These are phyloP conservation scores for Populus simonii DNA, from an alignment of 345 rosid genomes.

Conservation along the genomic window DNA sequence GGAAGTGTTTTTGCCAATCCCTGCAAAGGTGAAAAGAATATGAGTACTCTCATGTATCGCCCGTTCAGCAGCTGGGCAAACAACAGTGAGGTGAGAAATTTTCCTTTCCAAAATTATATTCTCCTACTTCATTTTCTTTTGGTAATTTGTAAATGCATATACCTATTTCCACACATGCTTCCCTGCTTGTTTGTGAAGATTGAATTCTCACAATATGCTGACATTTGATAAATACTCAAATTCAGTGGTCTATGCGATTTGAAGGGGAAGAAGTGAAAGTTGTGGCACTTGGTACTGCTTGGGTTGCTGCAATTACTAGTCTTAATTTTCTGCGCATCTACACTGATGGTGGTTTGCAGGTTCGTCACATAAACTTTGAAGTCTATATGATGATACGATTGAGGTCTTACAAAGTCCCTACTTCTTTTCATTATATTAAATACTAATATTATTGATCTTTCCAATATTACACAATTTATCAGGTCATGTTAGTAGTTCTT, in stretches of 20 bases:
- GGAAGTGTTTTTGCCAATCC: constrained; percentile 95
- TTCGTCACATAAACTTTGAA: constrained; percentile 28
- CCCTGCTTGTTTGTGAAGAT: background rate
- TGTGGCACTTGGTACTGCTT: constrained; percentile 75
- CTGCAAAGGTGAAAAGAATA: constrained; percentile 84
- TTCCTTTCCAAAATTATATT: constrained; percentile 6
- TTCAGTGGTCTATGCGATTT: constrained; percentile 98
- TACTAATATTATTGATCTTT: background rate
- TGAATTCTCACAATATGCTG: constrained; percentile 20
- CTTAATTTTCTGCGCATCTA: constrained; percentile 84
- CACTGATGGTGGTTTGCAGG: constrained; percentile 95
- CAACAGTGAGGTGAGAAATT: constrained; percentile 74
- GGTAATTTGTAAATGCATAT: background rate
- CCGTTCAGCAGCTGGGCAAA: constrained; percentile 89
- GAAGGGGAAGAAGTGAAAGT: constrained; percentile 96
- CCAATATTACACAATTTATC: background rate
- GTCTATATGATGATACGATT: constrained; percentile 9
- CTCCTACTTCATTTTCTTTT: background rate
- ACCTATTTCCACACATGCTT: background rate
- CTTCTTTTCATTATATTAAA: background rate
- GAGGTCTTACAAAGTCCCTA: background rate
- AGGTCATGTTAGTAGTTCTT: background rate
- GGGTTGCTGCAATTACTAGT: constrained; percentile 96
- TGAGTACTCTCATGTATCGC: constrained; percentile 91
- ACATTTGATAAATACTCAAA: constrained; percentile 25